Evolutionary conservation across 306 rosid species (phyloP), one percentile per base, ranked within the genome.

Genomic region (Acmispon strigosus): DNA sequence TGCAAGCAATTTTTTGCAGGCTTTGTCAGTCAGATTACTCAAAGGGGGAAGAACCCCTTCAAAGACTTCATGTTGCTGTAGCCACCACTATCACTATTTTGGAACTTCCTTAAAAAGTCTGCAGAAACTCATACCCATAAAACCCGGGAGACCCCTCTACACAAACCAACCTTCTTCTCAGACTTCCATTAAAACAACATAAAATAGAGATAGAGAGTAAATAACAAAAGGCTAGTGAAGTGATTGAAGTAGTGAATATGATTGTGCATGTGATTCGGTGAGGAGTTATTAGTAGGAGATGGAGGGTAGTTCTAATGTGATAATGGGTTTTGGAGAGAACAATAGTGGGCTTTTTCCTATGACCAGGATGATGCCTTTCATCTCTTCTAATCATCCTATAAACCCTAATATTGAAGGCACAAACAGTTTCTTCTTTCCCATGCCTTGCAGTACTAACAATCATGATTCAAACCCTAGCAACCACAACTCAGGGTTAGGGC

Each of bases 301-400:
- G 37, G 37, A 32, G 37, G 37, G 37, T 32, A 32, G 37, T 32
- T 32, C 37, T 32, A 32, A 8, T 32, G 37, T 32, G 37, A 32
- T 32, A 8, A 32, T 32, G 90, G 83, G 60, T 66, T 91, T 85
- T 76, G 96, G 86, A 55, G 91, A 80, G 48, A 82, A 78, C 55
- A 80, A 4, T n/a, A 43, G 57, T 80, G 62, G 80, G 70, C 87
- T 84, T 70, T 24, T 76, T 36, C 76, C 84, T 78, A 88, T 92
- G 22, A 80, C 82, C 81, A 81, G 78, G 89, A 88, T 86, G 88
- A 81, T 84, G 86, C 89, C 91, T 77, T 75, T 86, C 8, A 74
- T 85, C 6, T 5, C 37, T 43, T 44, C 85, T 66, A 50, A 49
- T 60, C 86, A 78, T 70, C 81, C 81, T 32, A 32, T 61, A 50